phyloP scores from a whole-genome alignment of 148 eudicot species.

The Talinum fruticosum region DNA sequence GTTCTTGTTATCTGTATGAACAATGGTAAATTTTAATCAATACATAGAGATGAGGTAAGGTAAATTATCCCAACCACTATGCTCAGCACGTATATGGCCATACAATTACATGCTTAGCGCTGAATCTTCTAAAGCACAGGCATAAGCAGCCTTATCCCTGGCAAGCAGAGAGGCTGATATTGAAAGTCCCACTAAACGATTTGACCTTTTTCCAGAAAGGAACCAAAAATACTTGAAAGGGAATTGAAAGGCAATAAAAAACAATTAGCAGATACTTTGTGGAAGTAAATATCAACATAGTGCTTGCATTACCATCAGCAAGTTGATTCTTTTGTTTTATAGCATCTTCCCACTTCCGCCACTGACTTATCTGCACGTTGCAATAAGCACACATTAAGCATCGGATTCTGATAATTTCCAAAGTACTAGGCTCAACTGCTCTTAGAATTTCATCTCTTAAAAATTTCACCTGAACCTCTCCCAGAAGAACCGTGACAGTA shows the following conservation, averaged over 20 bases:
- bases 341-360: constrained; percentile 35
- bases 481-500: constrained; percentile 30
- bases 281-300: background rate
- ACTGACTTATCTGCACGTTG: constrained; percentile 27
- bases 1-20: constrained; percentile 6
- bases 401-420: background rate
- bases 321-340: background rate
- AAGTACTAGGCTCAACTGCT: background rate
- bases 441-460: background rate
- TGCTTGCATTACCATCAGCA: constrained; percentile 4
- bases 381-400: background rate
- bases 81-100: background rate
- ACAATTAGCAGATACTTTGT: background rate
- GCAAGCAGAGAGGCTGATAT: background rate
- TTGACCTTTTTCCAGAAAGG: background rate
- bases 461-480: constrained; percentile 24
- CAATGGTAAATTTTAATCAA: background rate
- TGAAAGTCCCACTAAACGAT: background rate
- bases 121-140: background rate
- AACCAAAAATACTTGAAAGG: background rate
- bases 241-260: background rate
- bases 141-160: background rate
- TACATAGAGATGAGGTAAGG: background rate
- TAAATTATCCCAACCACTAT: background rate
- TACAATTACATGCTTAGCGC: background rate